phyloP scores from a whole-genome alignment of 192 early-diverging fungal species.

The Chytriomyces sp. region DNA sequence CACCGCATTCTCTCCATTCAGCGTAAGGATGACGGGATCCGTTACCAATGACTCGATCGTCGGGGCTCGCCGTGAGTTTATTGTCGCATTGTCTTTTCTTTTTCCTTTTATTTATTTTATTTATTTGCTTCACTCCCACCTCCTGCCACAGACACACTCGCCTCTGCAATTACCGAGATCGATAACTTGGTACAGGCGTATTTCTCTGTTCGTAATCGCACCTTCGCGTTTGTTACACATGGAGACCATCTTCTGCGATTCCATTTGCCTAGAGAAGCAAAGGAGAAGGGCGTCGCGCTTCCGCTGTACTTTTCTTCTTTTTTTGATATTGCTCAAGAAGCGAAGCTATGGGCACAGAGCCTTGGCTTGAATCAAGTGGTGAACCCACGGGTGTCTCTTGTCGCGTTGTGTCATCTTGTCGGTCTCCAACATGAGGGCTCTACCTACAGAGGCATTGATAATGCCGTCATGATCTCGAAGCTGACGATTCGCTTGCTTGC shows the following conservation, averaged over 20 bases:
- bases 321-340: slow-evolving; percentile 74
- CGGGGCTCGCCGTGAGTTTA: slow-evolving; percentile 36
- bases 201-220: slow-evolving; percentile 52
- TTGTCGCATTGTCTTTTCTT: no score
- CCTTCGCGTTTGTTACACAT: slow-evolving; percentile 75
- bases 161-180: slow-evolving; percentile 58
- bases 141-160: slow-evolving; percentile 38
- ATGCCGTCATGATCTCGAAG: slow-evolving; percentile 65
- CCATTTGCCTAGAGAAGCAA: slow-evolving; percentile 68
- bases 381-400: slow-evolving; percentile 52
- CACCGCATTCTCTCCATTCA: slow-evolving; percentile 61
- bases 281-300: slow-evolving; percentile 65
- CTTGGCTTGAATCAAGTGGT: slow-evolving; percentile 2
- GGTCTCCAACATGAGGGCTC: slow-evolving; percentile 52
- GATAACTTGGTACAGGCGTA: slow-evolving; percentile 59
- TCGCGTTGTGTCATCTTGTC: slow-evolving; percentile 64
- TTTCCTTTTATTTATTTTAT: not conserved
- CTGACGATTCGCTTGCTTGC: slow-evolving; percentile 43
- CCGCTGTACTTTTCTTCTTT: slow-evolving; percentile 64
- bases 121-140: not conserved
- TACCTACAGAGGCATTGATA: slow-evolving; percentile 65
- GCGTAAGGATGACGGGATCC: slow-evolving; percentile 63
- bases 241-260: slow-evolving; percentile 74
- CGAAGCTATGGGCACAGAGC: slow-evolving; percentile 47
- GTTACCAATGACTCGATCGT: slow-evolving; percentile 61